These are phyloP conservation scores for Raddia guianensis DNA, from an alignment of 176 grass and related monocot species.

Conservation along the genomic window DNA sequence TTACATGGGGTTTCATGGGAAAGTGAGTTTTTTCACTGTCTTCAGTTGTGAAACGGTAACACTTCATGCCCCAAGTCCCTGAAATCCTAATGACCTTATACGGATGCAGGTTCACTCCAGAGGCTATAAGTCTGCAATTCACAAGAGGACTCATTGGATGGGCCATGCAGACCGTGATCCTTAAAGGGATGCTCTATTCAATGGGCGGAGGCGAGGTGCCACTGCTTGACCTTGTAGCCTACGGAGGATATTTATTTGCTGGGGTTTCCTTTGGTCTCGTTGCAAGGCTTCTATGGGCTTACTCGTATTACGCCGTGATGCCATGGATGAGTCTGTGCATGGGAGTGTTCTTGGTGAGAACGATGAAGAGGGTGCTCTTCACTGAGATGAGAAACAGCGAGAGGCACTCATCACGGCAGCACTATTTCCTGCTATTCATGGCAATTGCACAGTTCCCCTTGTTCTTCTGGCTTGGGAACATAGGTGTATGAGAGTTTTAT, in stretches of 20 bases:
- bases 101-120: conserved; percentile 73
- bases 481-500: conserved; percentile 44
- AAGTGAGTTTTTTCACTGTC: conserved; percentile 55
- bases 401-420: conserved; percentile 65
- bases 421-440: conserved; percentile 84
- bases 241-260: conserved; percentile 68
- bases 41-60: background rate
- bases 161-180: conserved; percentile 65
- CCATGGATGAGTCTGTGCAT: conserved; percentile 87
- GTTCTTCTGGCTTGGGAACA: conserved; percentile 86
- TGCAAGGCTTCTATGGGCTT: conserved; percentile 65
- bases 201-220: conserved; percentile 81
- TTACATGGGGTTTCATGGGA: conserved; percentile 76
- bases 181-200: conserved; percentile 71
- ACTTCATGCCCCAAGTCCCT: background rate
- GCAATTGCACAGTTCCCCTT: conserved; percentile 75
- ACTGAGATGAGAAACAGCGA: conserved; percentile 68
- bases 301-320: conserved; percentile 63
- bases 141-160: conserved; percentile 71
- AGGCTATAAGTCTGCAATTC: conserved; percentile 83
- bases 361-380: conserved; percentile 84
- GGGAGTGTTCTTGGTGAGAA: conserved; percentile 87
- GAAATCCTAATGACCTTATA: background rate
- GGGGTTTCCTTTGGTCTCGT: conserved; percentile 61
- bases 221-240: conserved; percentile 79